A percentile compares a stretch with the other conserved stretches of the same genome.
Conservation (phyloP, 495 filamentous ascomycete genomes). For the Aspergillus ostianus region DNA sequence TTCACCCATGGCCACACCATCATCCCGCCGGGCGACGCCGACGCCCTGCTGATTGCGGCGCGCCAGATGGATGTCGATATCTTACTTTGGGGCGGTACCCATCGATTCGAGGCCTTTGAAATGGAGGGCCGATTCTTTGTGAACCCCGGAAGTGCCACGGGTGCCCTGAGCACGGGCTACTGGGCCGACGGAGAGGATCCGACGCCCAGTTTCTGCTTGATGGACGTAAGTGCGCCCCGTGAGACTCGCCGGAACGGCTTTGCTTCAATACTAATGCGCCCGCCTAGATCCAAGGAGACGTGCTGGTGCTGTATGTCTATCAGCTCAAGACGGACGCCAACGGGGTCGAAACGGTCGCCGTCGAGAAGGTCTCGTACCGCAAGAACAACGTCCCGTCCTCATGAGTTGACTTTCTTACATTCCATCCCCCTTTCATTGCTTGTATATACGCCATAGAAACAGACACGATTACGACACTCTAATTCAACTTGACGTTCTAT, state of each 20-base stretch:
- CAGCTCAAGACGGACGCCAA: slow-evolving; percentile 87
- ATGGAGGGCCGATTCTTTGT: slow-evolving; percentile 98
- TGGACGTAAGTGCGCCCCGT: slow-evolving; percentile 56
- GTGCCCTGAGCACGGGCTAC: slow-evolving; percentile 74
- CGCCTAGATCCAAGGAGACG: slow-evolving; percentile 89
- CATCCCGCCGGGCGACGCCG: slow-evolving; percentile 85
- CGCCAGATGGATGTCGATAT: slow-evolving; percentile 97
- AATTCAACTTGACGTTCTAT: slow-evolving; percentile 5
- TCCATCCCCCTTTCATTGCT: slow-evolving; percentile 8
- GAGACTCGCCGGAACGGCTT: not conserved
- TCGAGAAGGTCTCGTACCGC: slow-evolving; percentile 97
- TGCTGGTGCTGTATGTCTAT: slow-evolving; percentile 95
- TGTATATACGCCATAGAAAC: slow-evolving; percentile 37
- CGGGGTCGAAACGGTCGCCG: slow-evolving; percentile 86
- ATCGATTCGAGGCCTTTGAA: slow-evolving; percentile 97
- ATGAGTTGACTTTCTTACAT: slow-evolving; percentile 21
- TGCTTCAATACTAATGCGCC: slow-evolving; percentile 9
- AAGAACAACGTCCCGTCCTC: slow-evolving; percentile 59
- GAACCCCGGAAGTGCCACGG: slow-evolving; percentile 93
- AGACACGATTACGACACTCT: slow-evolving; percentile 23
- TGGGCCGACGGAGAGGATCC: slow-evolving; percentile 74
- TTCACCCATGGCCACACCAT: slow-evolving; percentile 97
- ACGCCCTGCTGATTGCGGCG: slow-evolving; percentile 87
- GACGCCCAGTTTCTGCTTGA: slow-evolving; percentile 93
- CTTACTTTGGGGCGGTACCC: slow-evolving; percentile 94